Base-by-base conservation (phyloP, 75 land plant genomes). In the Selaginella tamariscina region DNA sequence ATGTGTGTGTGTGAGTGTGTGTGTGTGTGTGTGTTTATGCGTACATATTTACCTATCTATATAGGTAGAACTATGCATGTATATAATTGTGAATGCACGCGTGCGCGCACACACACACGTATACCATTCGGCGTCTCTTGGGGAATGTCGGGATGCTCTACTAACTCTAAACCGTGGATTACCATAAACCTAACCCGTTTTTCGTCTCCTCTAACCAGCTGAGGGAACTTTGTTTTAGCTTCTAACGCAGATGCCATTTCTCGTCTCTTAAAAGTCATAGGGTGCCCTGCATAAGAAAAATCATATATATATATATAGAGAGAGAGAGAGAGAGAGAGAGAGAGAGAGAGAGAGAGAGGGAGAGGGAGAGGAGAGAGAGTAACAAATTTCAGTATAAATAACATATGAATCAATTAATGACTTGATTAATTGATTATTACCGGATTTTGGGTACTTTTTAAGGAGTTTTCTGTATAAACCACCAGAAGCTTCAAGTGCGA, bases 101-200 rank as follows among this genome's bases (percentile, higher is more conserved):
- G 5, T 21, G 5, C 2, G 39, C 29, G 72, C 57, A 57, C 1
- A 30, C 24, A 2, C 23, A 74, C 72, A 33, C 1, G 22, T 2
- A 0, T 75, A 95, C 99, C 99, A 95, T 63, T 95, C 92, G 24
- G 93, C 97, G 83, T 95, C 57, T 82, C 89, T 28, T 74, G 65
- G 29, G 79, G 22, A 70, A 95, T 69, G 44, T 57, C 75, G 55
- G 99, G 99, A 33, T 83, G 90, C 54, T 95, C 99, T 30, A 84
- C 84, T 70, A 95, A 83, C 54, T 74, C 81, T 74, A 95, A 77
- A 28, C 99, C 99, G 82, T 95, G 95, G 24, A 95, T 86, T 0
- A 95, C 99, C 20, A 95, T 92, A 88, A 95, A 95, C 20, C 99
- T 88, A 59, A 95, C 99, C 66, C 99, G 87, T 74, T 95, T 95